These are phyloP conservation scores for Conticribra guillardii DNA, from an alignment of 108 stramenopile genomes.

Conservation along the genomic window DNA sequence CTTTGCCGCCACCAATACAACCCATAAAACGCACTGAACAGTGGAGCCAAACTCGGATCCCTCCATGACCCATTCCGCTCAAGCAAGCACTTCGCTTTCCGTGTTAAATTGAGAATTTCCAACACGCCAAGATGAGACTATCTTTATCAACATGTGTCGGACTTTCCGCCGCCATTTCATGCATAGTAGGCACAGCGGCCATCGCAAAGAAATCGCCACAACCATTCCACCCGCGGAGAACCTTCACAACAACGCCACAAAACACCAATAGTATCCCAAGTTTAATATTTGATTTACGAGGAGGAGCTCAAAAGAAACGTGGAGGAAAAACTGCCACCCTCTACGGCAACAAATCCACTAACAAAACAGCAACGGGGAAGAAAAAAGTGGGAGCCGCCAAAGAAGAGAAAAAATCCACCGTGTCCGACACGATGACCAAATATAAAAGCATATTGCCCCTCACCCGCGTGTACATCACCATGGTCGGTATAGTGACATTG, in stretches of 20 bases:
- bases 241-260: neutral
- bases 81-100: too few relatives aligned
- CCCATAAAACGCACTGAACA: too few relatives aligned
- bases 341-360: constrained; percentile 24
- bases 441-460: constrained; percentile 82
- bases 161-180: neutral
- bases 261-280: neutral
- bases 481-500: constrained; percentile 69
- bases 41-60: too few relatives aligned
- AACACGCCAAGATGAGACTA: neutral
- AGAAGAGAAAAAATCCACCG: constrained; percentile 54
- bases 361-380: constrained; percentile 59
- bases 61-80: too few relatives aligned
- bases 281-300: constrained; percentile 30
- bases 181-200: constrained; percentile 14
- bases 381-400: constrained; percentile 52
- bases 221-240: constrained; percentile 8
- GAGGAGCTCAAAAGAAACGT: constrained; percentile 41
- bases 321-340: constrained; percentile 47
- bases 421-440: constrained; percentile 58
- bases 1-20: too few relatives aligned
- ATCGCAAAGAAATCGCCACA: neutral
- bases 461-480: constrained; percentile 83
- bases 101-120: too few relatives aligned
- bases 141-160: constrained; percentile 10